Percentiles rank a stretch among this genome's conserved stretches.
Conservation (phyloP, 1,284 basidiomycete species). For the Cryptococcus hybrid region DNA sequence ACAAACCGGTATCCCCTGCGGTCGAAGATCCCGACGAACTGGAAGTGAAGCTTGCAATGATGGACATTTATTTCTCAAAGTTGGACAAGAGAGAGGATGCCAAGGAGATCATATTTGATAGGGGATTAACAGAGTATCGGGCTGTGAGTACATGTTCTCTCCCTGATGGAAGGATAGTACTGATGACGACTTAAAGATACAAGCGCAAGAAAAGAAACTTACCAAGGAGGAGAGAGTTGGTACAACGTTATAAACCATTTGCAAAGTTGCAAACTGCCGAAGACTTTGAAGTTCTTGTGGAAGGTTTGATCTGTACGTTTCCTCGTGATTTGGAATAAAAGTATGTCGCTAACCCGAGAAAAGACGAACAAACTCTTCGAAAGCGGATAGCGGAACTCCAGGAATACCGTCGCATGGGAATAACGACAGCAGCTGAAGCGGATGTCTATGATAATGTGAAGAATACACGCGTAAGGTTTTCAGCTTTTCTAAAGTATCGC, state of each 20-base stretch:
- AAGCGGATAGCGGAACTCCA: constrained; percentile 86
- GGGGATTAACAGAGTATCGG: constrained; percentile 89
- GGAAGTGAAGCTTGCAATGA: constrained; percentile 81
- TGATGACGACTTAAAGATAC: constrained; percentile 60
- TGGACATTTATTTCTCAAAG: constrained; percentile 90
- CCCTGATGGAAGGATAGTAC: not conserved
- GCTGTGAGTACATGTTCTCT: constrained; percentile 59
- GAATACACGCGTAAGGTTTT: constrained; percentile 59
- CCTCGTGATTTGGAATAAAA: not conserved
- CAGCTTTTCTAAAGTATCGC: no score
- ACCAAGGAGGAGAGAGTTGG: constrained; percentile 86
- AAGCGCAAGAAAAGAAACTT: constrained; percentile 85
- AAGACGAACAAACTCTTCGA: constrained; percentile 80
- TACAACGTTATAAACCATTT: constrained; percentile 87
- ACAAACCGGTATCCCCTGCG: constrained; percentile 57
- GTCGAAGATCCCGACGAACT: constrained; percentile 85
- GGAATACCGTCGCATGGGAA: constrained; percentile 77
- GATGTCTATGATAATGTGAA: constrained; percentile 80
- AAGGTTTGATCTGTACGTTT: constrained; percentile 80
- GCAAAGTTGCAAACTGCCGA: constrained; percentile 86
- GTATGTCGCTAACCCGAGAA: not conserved
- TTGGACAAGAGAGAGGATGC: constrained; percentile 83
- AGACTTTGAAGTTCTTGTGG: constrained; percentile 85
- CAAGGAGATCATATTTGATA: constrained; percentile 90
- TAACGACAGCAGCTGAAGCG: constrained; percentile 78